phyloP scores from a whole-genome alignment of 2,329 filamentous ascomycete species.

The Rutstroemia sp. region DNA sequence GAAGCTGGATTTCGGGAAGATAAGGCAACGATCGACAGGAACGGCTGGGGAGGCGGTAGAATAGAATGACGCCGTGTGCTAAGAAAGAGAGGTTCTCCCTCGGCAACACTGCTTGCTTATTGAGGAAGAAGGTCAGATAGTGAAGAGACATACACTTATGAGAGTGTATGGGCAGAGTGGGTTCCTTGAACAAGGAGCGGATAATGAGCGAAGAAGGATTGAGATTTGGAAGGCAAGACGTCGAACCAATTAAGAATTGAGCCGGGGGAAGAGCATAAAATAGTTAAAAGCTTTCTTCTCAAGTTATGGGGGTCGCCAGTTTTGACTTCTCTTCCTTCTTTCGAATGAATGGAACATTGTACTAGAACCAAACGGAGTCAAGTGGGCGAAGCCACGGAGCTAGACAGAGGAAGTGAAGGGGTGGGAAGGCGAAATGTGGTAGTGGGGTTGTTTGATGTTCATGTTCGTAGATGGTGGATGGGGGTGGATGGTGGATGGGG shows the following conservation, averaged over 20 bases:
- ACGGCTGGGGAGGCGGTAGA: slow-evolving; percentile 1
- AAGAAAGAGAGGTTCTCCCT: neutral
- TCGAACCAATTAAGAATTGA: no score
- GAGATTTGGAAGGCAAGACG: no score
- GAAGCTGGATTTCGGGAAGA: neutral
- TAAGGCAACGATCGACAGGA: slow-evolving; percentile 8
- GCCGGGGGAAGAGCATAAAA: no score
- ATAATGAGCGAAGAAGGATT: no score
- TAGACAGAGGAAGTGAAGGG: neutral
- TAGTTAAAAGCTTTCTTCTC: no score
- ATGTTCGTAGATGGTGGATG: neutral
- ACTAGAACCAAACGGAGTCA: neutral
- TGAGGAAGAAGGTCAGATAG: neutral
- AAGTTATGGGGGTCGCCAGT: no score
- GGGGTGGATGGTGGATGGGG: neutral
- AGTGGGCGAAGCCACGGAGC: neutral
- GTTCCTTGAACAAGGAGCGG: neutral
- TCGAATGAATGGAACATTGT: no score
- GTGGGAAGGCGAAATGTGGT: neutral
- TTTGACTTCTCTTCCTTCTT: no score
- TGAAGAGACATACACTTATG: no score
- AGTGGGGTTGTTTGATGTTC: neutral
- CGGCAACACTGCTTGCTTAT: neutral
- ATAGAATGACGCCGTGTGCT: neutral
- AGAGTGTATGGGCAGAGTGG: neutral